These are phyloP conservation scores for Cryptococcus sp. DNA, from an alignment of 1,284 basidiomycete species.

Conservation along the genomic window DNA sequence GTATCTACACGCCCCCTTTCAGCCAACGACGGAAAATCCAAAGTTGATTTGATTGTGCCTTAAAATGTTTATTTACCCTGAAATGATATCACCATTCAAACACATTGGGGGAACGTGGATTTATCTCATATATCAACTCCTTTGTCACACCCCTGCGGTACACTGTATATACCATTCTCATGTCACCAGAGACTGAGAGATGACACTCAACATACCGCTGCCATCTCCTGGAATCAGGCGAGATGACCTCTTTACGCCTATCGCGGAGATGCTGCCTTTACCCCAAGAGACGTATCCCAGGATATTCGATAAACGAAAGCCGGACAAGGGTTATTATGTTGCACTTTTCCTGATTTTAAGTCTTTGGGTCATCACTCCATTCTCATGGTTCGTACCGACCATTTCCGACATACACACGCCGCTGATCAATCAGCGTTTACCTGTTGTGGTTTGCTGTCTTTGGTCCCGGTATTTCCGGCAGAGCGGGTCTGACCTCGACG, in stretches of 20 bases:
- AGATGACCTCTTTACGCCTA: background rate
- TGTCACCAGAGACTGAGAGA: background rate
- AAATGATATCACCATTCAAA: too few relatives aligned
- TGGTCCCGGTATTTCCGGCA: slow-evolving; percentile 37
- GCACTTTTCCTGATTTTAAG: slow-evolving; percentile 55
- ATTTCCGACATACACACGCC: background rate
- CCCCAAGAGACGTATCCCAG: slow-evolving; percentile 27
- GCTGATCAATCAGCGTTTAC: slow-evolving; percentile 42
- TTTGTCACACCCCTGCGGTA: too few relatives aligned
- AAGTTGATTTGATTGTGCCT: too few relatives aligned
- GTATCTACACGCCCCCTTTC: too few relatives aligned
- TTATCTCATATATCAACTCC: too few relatives aligned
- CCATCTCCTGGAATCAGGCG: background rate
- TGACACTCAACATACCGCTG: background rate
- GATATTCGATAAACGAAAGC: slow-evolving; percentile 9
- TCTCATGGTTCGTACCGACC: slow-evolving; percentile 57
- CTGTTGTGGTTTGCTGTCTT: slow-evolving; percentile 51
- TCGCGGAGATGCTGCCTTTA: slow-evolving; percentile 15
- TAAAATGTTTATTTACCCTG: too few relatives aligned
- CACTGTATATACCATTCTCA: too few relatives aligned
- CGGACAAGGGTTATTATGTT: slow-evolving; percentile 28
- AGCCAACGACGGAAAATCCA: too few relatives aligned
- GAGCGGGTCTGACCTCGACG: slow-evolving; percentile 44
- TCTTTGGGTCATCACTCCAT: slow-evolving; percentile 64
- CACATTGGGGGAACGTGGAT: too few relatives aligned